phyloP scores from a whole-genome alignment of 495 filamentous ascomycete genomes.

The Daldinia loculata region DNA sequence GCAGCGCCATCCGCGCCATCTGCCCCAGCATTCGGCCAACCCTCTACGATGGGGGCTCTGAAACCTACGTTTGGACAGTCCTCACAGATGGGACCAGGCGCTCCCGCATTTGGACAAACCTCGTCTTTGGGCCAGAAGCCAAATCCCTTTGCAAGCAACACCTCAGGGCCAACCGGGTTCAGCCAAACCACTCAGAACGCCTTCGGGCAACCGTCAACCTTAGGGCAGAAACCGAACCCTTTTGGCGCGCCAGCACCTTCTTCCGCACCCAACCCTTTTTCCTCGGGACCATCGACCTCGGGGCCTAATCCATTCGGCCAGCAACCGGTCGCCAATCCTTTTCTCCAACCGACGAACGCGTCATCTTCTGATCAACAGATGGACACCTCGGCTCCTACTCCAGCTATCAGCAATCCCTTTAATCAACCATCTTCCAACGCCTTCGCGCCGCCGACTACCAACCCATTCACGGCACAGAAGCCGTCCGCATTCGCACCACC shows the following conservation, averaged over 20 bases:
- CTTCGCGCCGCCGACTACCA: conserved; percentile 14
- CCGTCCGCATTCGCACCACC: conserved; percentile 13
- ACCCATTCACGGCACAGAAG: conserved; percentile 23
- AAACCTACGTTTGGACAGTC: conserved; percentile 53
- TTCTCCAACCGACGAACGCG: conserved; percentile 27
- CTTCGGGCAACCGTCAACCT: conserved; percentile 37
- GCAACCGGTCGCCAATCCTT: conserved; percentile 42
- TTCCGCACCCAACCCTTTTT: conserved; percentile 38
- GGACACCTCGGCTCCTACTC: conserved; percentile 41
- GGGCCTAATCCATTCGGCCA: conserved; percentile 51
- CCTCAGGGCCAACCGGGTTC: conserved; percentile 40
- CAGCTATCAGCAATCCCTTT: conserved; percentile 34
- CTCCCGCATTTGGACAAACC: conserved; percentile 49
- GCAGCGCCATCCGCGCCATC: conserved; percentile 46
- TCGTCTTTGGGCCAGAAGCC: conserved; percentile 51
- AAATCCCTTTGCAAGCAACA: conserved; percentile 48
- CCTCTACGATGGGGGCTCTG: conserved; percentile 46
- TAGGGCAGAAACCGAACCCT: conserved; percentile 39
- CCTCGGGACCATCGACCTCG: conserved; percentile 27
- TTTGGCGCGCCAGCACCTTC: conserved; percentile 33
- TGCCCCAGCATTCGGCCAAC: conserved; percentile 54
- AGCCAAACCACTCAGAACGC: conserved; percentile 34
- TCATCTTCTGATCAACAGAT: conserved; percentile 32
- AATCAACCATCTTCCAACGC: conserved; percentile 19
- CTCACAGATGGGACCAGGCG: conserved; percentile 47